A percentile compares a stretch with the other conserved stretches of the same genome.
Evolutionary conservation across 2,329 filamentous ascomycete genomes (phyloP).

Genomic region (Arthrinium puccinioides): DNA sequence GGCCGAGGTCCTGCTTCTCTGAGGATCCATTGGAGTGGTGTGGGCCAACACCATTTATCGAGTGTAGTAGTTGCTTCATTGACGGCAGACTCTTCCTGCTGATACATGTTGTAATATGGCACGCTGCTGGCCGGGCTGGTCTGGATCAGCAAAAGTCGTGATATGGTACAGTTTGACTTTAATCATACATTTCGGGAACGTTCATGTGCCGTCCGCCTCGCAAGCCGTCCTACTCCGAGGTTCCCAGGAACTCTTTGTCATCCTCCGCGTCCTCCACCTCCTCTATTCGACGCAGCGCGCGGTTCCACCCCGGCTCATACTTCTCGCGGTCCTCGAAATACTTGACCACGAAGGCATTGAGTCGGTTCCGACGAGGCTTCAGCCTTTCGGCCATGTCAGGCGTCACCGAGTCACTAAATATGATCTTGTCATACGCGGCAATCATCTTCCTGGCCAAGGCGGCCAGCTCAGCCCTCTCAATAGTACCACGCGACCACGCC

Average conservation of each 20-base stretch:
- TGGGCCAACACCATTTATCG: too few relatives aligned
- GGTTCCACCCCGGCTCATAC: constrained; percentile 9
- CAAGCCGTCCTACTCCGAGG: too few relatives aligned
- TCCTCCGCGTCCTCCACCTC: constrained; percentile 1
- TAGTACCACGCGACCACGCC: constrained; percentile 7
- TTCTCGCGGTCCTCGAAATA: constrained; percentile 13
- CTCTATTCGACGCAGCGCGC: background rate
- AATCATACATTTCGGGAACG: too few relatives aligned
- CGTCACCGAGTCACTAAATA: constrained; percentile 9
- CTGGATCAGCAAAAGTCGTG: too few relatives aligned
- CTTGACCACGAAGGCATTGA: constrained; percentile 16
- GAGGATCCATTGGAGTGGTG: too few relatives aligned
- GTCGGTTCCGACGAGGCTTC: constrained; percentile 11
- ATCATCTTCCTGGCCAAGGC: constrained; percentile 22
- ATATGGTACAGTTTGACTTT: too few relatives aligned
- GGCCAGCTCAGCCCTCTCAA: constrained; percentile 11
- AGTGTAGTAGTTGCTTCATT: too few relatives aligned
- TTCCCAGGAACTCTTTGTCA: background rate
- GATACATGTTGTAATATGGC: too few relatives aligned
- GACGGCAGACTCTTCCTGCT: too few relatives aligned
- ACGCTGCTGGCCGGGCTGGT: too few relatives aligned
- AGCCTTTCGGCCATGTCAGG: constrained; percentile 8
- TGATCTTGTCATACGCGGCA: constrained; percentile 18
- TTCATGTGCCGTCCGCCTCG: too few relatives aligned
- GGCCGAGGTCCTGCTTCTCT: too few relatives aligned